These are phyloP conservation scores for Cryptococcus sp. DNA, from an alignment of 1,284 basidiomycete genomes.

Conservation along the genomic window DNA sequence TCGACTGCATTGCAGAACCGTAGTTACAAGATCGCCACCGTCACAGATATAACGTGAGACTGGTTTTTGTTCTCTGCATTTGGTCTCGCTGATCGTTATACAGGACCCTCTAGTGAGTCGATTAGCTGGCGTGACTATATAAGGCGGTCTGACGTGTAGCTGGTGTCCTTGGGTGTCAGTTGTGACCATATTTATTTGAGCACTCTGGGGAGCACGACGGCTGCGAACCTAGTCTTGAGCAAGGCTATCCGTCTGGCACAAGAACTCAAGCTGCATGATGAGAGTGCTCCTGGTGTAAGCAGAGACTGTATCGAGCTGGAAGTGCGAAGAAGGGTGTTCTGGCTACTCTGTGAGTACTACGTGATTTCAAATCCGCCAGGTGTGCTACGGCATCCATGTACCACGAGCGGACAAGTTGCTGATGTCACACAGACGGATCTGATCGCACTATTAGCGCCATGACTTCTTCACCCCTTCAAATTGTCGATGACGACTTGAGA, in stretches of 20 bases:
- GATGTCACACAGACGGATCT: constrained; percentile 24
- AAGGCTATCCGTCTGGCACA: constrained; percentile 30
- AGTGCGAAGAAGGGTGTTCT: constrained; percentile 33
- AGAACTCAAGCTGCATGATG: constrained; percentile 28
- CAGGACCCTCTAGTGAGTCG: constrained; percentile 30
- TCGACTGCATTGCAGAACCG: constrained; percentile 22
- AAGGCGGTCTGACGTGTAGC: background rate
- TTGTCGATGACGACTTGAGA: constrained; percentile 30
- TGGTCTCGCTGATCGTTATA: too few species aligned
- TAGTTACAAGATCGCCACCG: constrained; percentile 13
- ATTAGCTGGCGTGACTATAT: too few species aligned
- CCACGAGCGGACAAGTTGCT: too few species aligned
- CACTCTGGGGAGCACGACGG: constrained; percentile 25
- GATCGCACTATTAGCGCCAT: constrained; percentile 32
- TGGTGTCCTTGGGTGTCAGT: constrained; percentile 10
- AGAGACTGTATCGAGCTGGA: constrained; percentile 33
- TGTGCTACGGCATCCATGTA: too few species aligned
- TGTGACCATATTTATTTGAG: constrained; percentile 39
- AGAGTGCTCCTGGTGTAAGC: background rate
- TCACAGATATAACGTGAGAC: constrained; percentile 14
- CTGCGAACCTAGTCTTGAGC: constrained; percentile 28
- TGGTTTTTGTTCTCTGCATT: too few species aligned
- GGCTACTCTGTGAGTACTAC: constrained; percentile 35
- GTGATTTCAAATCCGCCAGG: background rate
- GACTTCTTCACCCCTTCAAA: constrained; percentile 25